Evolutionary conservation across 352 stramenopile species (phyloP), one percentile per base, ranked within the genome.

Genomic region (Globisporangium iwayamae): DNA sequence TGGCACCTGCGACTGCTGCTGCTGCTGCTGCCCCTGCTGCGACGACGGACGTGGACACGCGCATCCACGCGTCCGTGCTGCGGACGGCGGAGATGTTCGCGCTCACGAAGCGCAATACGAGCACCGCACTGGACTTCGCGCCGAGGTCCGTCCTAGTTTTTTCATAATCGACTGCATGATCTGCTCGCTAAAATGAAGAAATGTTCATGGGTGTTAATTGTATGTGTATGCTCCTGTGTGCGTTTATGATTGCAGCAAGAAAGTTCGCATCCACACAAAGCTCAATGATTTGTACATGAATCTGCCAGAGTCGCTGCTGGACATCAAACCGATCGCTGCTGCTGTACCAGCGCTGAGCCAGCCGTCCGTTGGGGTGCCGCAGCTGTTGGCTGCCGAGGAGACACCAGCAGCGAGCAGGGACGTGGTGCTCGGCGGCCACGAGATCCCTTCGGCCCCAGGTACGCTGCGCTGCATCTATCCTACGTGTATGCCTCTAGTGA

Each of bases 81-180:
- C 81, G 75, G 20, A 87, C 81, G 1, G 76, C 81, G 25, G 83
- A 90, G 67, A 71, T 91, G 45, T 93, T 93, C 53, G 75, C 81
- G 66, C 74, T 91, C 28, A 80, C 78, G 4, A 93, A 93, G 65
- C 81, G 78, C 56, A 81, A 48, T 57, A 59, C 72, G 14, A 67
- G 69, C 22, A 74, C 52, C 4, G 68, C 51, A 1, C 78, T 79
- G 52, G 83, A 90, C 30, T 90, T 82, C 46, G 78, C 75, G 20
- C 83, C 83, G 4, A 87, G 79, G 83, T 92, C 60, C 55, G 60
- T 16, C 32, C 14, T 4, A 30, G 14, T 18, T 16, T 16, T 48
- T 25, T 43, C 1, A 41, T 16, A 41, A 11, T 11, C 36, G 36
- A 16, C 41, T 36, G 14, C 4, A 20, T 58, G 7, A 8, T 47